A percentile compares a stretch with the other conserved stretches of the same genome.
Conservation (phyloP, 495 filamentous ascomycete species). For the Trichocladium uniseriatum region DNA sequence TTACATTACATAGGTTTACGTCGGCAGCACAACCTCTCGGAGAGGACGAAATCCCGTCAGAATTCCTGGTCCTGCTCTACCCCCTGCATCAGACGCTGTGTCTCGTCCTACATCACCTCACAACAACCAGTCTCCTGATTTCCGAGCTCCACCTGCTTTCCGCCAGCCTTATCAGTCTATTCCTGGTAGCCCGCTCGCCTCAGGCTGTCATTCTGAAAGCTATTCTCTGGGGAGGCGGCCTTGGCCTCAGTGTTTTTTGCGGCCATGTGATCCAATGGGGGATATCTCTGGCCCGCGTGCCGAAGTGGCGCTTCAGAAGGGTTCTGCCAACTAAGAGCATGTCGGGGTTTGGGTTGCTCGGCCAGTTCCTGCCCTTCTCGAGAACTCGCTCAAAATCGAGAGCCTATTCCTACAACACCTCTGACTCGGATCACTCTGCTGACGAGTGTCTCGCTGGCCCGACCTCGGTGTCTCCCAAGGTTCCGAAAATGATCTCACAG, state of each 20-base stretch:
- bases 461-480: background rate
- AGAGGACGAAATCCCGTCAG: constrained; percentile 35
- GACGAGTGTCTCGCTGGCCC: constrained; percentile 14
- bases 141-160: constrained; percentile 86
- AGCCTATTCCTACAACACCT: constrained; percentile 2
- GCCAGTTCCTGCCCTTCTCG: constrained; percentile 21
- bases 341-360: constrained; percentile 18
- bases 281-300: constrained; percentile 75
- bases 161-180: constrained; percentile 69
- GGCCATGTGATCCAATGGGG: constrained; percentile 74
- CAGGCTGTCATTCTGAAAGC: constrained; percentile 76
- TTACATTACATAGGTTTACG: constrained; percentile 27
- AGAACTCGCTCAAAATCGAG: constrained; percentile 23
- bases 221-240: constrained; percentile 79
- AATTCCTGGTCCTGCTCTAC: constrained; percentile 62
- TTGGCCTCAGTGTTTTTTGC: constrained; percentile 65
- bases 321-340: constrained; percentile 19
- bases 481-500: background rate
- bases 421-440: constrained; percentile 15
- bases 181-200: constrained; percentile 68
- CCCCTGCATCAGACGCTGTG: constrained; percentile 81
- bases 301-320: constrained; percentile 78
- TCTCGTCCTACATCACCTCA: constrained; percentile 62
- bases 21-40: background rate
- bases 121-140: constrained; percentile 74